Evolutionary conservation across 1,284 basidiomycete genomes (phyloP).

Genomic region (Ceratobasidium sp.): DNA sequence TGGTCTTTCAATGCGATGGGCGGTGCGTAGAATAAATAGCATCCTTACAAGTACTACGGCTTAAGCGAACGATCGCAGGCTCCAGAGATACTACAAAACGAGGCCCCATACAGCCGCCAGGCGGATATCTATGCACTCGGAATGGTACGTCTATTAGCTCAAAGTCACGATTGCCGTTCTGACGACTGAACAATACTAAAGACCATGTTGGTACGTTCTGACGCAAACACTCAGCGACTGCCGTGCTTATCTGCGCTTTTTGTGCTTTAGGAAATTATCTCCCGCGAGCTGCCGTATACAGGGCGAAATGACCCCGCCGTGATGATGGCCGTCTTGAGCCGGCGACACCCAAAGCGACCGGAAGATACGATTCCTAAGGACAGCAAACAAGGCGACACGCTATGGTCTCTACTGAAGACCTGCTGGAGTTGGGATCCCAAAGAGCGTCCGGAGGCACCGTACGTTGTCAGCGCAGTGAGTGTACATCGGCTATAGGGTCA

Average conservation of each 20-base stretch:
- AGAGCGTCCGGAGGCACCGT: not conserved
- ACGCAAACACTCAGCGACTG: no score
- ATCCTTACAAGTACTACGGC: not conserved
- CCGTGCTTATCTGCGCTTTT: not conserved
- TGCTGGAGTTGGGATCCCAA: not conserved
- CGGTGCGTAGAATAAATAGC: not conserved
- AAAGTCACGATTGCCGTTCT: not conserved
- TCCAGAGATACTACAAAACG: not conserved
- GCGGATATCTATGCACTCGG: not conserved
- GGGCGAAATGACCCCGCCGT: not conserved
- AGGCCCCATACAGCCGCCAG: not conserved
- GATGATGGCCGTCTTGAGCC: not conserved
- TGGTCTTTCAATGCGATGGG: not conserved
- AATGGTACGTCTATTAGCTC: not conserved
- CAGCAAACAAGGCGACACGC: not conserved
- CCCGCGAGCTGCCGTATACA: not conserved
- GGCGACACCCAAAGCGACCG: not conserved
- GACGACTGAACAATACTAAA: not conserved
- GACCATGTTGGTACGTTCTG: conserved; percentile 4
- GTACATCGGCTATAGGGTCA: no score
- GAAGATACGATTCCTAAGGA: not conserved
- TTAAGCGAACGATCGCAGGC: not conserved
- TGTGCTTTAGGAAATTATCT: not conserved
- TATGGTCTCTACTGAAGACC: not conserved
- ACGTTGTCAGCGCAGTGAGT: not conserved